Evolutionary conservation across 2,329 filamentous ascomycete species (phyloP), one percentile per base, ranked within the genome.

Genomic region (Pyricularia pennisetigena): DNA sequence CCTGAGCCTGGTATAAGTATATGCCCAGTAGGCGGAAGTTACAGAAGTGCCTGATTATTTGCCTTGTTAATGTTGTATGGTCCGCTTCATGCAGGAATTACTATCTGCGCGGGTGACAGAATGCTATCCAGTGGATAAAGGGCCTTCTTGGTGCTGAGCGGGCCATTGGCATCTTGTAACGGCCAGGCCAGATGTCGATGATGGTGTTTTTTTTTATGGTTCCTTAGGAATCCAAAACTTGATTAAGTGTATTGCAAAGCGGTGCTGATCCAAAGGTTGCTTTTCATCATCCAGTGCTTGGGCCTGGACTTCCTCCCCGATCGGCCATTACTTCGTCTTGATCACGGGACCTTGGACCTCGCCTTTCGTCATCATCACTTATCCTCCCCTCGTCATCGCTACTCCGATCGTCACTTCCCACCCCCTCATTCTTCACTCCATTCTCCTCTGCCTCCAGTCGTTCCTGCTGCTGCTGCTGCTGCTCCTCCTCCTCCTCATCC

Each of bases 401-500:
- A 7, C 69, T 69, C 26, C 71, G 70, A n/a, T 49, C 41, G 16
- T 5, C 7, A 49, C 20, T 49, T 16, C 41, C 41, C 4, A 16
- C 69, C 71, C 24, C 4, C 2, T 28, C 26, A 6, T 26, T 62
- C 57, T 26, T 69, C 67, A 29, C 69, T 69, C 28, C 68, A 70
- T 14, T 75, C 71, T 10, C 65, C 67, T 6, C 70, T 68, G 29
- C 70, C 69, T 0, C 69, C 71, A 16, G 20, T n/a, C 8, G 41
- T 8, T 72, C 72, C n/a, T n/a, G n/a, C n/a, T n/a, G n/a, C n/a
- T n/a, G n/a, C n/a, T n/a, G n/a, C n/a, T n/a, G n/a, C n/a, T n/a
- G n/a, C n/a, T n/a, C n/a, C 26, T 76, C 71, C 59, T 76, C 75
- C 10, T 78, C 80, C 2, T 82, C 83, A 0, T 86, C 85, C 2